A percentile compares a stretch with the other conserved stretches of the same genome.
These are phyloP conservation scores for Colletotrichum sp. DNA, from an alignment of 2,329 filamentous ascomycete species.

Conservation along the genomic window DNA sequence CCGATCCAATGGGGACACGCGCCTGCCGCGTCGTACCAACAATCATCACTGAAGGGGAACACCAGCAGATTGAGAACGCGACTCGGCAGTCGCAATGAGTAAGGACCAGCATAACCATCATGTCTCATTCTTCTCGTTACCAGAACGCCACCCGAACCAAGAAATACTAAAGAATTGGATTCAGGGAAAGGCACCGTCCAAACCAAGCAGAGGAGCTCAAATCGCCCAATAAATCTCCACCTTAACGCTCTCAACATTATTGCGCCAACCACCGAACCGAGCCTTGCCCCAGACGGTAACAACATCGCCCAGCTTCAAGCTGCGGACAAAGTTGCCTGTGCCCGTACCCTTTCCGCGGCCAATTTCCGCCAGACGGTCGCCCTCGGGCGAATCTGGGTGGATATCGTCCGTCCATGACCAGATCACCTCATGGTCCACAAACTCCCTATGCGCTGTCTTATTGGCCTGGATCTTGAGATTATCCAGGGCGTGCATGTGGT, in stretches of 20 bases:
- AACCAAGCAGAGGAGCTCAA: conserved; percentile 27
- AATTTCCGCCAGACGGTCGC: conserved; percentile 36
- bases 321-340: conserved; percentile 60
- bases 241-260: conserved; percentile 52
- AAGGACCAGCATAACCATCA: no score
- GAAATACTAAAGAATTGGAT: accelerated
- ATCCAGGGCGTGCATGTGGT: conserved; percentile 37
- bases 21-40: no score
- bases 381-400: conserved; percentile 45
- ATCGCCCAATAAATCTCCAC: conserved; percentile 64
- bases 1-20: no score
- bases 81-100: accelerated
- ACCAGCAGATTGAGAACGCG: neutral
- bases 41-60: neutral
- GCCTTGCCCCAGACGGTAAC: conserved; percentile 67
- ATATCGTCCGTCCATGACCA: conserved; percentile 60
- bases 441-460: conserved; percentile 35
- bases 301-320: conserved; percentile 63
- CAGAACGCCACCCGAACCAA: neutral
- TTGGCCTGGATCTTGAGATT: conserved; percentile 55
- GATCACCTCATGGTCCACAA: conserved; percentile 49
- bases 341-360: conserved; percentile 58
- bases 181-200: neutral
- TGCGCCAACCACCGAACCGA: conserved; percentile 60
- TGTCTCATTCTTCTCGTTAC: neutral